A percentile compares a stretch with the other conserved stretches of the same genome.
Evolutionary conservation across 1,284 basidiomycete genomes (phyloP).

Genomic region (Melampsora abietis-canadensis): DNA sequence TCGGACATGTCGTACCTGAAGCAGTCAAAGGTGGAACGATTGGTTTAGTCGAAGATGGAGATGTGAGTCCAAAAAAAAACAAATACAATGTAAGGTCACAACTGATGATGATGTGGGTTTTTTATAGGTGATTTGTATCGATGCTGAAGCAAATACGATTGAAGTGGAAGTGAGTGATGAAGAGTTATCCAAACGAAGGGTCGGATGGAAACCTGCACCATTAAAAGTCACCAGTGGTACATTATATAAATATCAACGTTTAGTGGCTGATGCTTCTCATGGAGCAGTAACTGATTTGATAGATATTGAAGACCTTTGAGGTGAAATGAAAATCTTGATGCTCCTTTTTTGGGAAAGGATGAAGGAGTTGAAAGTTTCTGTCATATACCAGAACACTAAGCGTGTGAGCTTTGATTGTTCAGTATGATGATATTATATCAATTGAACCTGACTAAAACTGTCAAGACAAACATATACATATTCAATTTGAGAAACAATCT

Average conservation of each 20-base stretch:
- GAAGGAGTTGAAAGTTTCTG: too few species aligned
- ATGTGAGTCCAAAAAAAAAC: constrained; percentile 60
- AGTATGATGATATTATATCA: too few species aligned
- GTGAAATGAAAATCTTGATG: too few species aligned
- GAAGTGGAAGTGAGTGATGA: constrained; percentile 32
- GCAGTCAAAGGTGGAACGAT: constrained; percentile 87
- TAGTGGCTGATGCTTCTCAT: constrained; percentile 40
- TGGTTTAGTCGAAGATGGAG: constrained; percentile 80
- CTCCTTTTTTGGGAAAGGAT: too few species aligned
- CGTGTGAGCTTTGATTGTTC: too few species aligned
- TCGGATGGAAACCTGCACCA: constrained; percentile 31
- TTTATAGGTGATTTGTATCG: constrained; percentile 38
- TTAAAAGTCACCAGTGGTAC: constrained; percentile 9
- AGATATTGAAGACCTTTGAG: constrained; percentile 33
- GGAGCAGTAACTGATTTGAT: constrained; percentile 37
- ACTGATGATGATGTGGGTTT: not conserved
- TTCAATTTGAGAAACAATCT: too few species aligned
- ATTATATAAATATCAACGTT: constrained; percentile 35
- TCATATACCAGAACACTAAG: too few species aligned
- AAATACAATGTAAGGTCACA: too few species aligned
- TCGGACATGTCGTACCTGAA: constrained; percentile 90
- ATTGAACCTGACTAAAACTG: too few species aligned
- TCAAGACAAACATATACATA: too few species aligned
- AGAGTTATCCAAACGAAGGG: constrained; percentile 19
- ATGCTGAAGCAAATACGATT: constrained; percentile 40